Conservation (phyloP, 2,329 filamentous ascomycete species). For the Endothia cerciana region DNA sequence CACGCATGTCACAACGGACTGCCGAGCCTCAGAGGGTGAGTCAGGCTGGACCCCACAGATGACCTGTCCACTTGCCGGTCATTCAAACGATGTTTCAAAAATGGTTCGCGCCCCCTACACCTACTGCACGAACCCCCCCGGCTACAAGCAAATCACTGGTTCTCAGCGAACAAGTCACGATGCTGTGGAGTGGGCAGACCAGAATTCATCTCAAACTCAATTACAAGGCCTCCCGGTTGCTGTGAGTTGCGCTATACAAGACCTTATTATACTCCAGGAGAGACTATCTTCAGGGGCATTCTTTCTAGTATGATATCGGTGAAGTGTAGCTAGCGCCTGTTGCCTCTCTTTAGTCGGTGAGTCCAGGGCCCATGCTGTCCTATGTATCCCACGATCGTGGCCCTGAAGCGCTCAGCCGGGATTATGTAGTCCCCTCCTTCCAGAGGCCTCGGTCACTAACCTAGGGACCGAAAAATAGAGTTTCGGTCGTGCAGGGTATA, state of each 20-base stretch:
- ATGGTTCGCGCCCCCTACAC: slow-evolving; percentile 4
- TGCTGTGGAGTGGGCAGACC: background rate
- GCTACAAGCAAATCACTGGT: background rate
- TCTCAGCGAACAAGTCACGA: background rate
- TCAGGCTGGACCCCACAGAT: slow-evolving; percentile 16
- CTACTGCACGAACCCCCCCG: background rate
- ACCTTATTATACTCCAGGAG: background rate
- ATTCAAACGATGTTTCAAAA: background rate
- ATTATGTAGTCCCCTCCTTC: background rate
- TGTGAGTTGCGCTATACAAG: background rate
- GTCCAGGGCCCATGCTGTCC: background rate
- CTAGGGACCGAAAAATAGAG: slow-evolving; percentile 9
- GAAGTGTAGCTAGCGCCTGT: background rate
- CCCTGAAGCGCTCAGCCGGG: background rate
- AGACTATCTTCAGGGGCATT: background rate
- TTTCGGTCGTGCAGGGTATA: slow-evolving; percentile 15
- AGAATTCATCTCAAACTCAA: background rate
- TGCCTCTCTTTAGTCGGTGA: background rate
- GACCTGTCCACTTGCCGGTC: slow-evolving; percentile 12
- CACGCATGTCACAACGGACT: slow-evolving; percentile 1
- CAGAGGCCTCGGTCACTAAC: background rate
- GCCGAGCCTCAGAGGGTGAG: background rate
- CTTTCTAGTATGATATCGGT: background rate
- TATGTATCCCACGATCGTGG: background rate
- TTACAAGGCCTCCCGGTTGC: background rate